Evolutionary conservation across 2,329 filamentous ascomycete species (phyloP), one percentile per base, ranked within the genome.

Genomic region (Pseudonectria foliicola): DNA sequence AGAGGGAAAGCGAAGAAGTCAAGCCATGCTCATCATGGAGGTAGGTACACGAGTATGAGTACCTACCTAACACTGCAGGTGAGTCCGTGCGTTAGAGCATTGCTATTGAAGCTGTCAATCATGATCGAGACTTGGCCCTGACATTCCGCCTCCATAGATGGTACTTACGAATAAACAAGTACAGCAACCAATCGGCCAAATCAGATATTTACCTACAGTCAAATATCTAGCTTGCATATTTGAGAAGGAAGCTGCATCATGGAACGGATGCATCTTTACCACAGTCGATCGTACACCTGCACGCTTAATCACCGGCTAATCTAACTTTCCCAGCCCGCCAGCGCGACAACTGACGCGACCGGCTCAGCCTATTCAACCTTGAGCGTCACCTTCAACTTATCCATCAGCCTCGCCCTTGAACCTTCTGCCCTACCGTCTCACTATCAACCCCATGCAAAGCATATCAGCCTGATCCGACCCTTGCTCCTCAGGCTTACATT

Each of bases 301-400:
- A 11, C 49, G 49, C 45, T 48, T 52, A 52, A 50, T 47, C 33
- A 2, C 42, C 49, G 49, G 49, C 30, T 52, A 52, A 52, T 31
- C 31, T 16, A 12, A 1, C 18, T 4, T 3, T 7, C 27, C 32
- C 36, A 36, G 34, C 13, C n/a, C n/a, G n/a, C n/a, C 30, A 14
- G 15, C 33, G 25, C 28, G 27, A 25, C 36, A 31, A 27, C 25
- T 15, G 35, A 42, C 43, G 45, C 47, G 45, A 37, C 18, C 18
- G 5, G 5, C 37, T 43, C 30, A 38, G 26, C 27, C 32, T 39
- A 26, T 38, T 29, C 29, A 23, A 37, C 37, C 37, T 39, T 31
- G 15, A 33, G 28, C 35, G 26, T 46, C 31, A 39, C 33, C 30
- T 40, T 35, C 25, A 44, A 36, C 33, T 33, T 29, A 28, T 37